Conservation (phyloP, 345 rosid genomes). For the Brassica cretica region DNA sequence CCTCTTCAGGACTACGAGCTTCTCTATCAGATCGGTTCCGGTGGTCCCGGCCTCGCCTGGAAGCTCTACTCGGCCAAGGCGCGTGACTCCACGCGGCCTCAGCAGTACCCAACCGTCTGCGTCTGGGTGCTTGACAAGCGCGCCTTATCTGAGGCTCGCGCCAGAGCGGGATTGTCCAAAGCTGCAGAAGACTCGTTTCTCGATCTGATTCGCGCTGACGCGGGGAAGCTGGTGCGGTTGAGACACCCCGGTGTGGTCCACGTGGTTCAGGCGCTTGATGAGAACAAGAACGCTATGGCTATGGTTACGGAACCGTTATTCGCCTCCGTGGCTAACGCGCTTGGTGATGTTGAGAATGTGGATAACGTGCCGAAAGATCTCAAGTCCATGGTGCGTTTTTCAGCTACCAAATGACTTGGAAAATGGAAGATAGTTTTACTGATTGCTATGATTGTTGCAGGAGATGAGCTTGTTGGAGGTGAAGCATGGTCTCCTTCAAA, state of each 20-base stretch:
- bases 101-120: constrained; percentile 88
- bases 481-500: constrained; percentile 91
- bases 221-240: constrained; percentile 70
- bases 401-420: neutral
- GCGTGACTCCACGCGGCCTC: constrained; percentile 69
- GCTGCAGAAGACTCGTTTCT: constrained; percentile 76
- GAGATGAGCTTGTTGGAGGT: constrained; percentile 95
- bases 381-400: constrained; percentile 61
- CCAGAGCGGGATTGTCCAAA: constrained; percentile 75
- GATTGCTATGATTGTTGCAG: constrained; percentile 41
- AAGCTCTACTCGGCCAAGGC: constrained; percentile 73
- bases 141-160: constrained; percentile 68
- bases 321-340: constrained; percentile 78
- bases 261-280: constrained; percentile 97
- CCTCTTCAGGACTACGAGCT: constrained; percentile 89
- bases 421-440: neutral
- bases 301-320: constrained; percentile 95
- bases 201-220: constrained; percentile 80
- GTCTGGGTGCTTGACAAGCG: constrained; percentile 94
- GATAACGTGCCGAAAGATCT: constrained; percentile 76
- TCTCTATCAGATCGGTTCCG: constrained; percentile 66
- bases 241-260: constrained; percentile 95
- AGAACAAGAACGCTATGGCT: constrained; percentile 89
- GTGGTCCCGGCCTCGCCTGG: constrained; percentile 59
- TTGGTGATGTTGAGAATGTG: constrained; percentile 73